Conservation (phyloP, 1,139 yeast genomes). For the Lodderomyces theae region DNA sequence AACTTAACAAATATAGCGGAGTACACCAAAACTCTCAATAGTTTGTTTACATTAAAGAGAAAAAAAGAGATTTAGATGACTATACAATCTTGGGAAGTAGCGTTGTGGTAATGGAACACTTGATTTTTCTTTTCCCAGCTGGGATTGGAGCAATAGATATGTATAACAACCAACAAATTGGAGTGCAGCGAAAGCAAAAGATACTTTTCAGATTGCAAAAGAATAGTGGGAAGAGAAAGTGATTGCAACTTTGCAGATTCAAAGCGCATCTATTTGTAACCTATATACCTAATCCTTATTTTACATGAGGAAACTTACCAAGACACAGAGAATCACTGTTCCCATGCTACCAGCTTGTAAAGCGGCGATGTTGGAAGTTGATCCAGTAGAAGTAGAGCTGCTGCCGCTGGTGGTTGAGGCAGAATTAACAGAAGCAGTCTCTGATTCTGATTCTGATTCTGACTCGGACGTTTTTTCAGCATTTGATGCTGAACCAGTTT, state of each 20-base stretch:
- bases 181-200: too few relatives aligned
- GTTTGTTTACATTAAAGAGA: too few relatives aligned
- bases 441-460: slow-evolving; percentile 3
- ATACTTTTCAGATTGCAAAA: too few relatives aligned
- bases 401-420: slow-evolving; percentile 10
- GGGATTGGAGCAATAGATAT: too few relatives aligned
- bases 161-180: too few relatives aligned
- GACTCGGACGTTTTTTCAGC: slow-evolving; percentile 1
- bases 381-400: slow-evolving; percentile 14
- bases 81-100: too few relatives aligned
- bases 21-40: too few relatives aligned
- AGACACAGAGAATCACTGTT: slow-evolving; percentile 11
- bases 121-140: too few relatives aligned
- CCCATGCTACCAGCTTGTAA: slow-evolving; percentile 15
- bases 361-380: slow-evolving; percentile 10
- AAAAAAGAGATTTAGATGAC: too few relatives aligned
- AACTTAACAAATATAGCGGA: background rate
- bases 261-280: background rate
- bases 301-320: slow-evolving; percentile 10
- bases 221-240: too few relatives aligned
- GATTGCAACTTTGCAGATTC: too few relatives aligned
- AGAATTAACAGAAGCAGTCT: slow-evolving; percentile 8
- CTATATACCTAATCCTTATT: background rate
- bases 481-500: slow-evolving; percentile 7
- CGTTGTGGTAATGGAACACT: too few relatives aligned